Percentiles rank a stretch among this genome's conserved stretches.
These are phyloP conservation scores for Brettanomyces sp. DNA, from an alignment of 805 yeast species.

Conservation along the genomic window DNA sequence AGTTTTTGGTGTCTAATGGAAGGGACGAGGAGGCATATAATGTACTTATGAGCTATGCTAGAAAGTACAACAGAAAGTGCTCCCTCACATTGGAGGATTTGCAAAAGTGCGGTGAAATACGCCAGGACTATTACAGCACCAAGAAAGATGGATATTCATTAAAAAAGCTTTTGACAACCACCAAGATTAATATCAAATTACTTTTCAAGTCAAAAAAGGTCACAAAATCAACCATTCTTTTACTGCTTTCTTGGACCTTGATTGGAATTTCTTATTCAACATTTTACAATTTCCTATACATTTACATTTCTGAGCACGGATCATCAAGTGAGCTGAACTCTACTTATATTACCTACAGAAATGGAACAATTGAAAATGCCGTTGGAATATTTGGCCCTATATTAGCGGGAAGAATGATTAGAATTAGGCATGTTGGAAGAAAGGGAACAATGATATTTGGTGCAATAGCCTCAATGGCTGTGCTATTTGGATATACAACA, in stretches of 20 bases:
- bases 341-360: slow-evolving; percentile 34
- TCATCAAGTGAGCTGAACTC: slow-evolving; percentile 31
- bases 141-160: slow-evolving; percentile 16
- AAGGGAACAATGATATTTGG: slow-evolving; percentile 49
- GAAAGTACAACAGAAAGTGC: slow-evolving; percentile 31
- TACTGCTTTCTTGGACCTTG: slow-evolving; percentile 44
- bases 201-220: slow-evolving; percentile 38
- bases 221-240: slow-evolving; percentile 35
- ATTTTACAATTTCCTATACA: slow-evolving; percentile 45
- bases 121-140: slow-evolving; percentile 13
- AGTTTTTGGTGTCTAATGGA: slow-evolving; percentile 43
- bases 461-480: slow-evolving; percentile 43
- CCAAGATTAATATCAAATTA: slow-evolving; percentile 31
- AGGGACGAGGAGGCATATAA: slow-evolving; percentile 40
- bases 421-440: slow-evolving; percentile 36
- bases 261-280: slow-evolving; percentile 52
- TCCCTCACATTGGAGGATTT: slow-evolving; percentile 39
- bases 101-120: slow-evolving; percentile 32
- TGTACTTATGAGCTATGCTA: slow-evolving; percentile 35
- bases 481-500: slow-evolving; percentile 55
- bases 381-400: slow-evolving; percentile 45
- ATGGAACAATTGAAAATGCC: slow-evolving; percentile 37
- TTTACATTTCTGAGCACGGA: slow-evolving; percentile 42
- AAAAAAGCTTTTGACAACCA: slow-evolving; percentile 19
- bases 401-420: slow-evolving; percentile 33